Evolutionary conservation across 2,329 filamentous ascomycete genomes (phyloP).

Genomic region (Exophiala calicioides): DNA sequence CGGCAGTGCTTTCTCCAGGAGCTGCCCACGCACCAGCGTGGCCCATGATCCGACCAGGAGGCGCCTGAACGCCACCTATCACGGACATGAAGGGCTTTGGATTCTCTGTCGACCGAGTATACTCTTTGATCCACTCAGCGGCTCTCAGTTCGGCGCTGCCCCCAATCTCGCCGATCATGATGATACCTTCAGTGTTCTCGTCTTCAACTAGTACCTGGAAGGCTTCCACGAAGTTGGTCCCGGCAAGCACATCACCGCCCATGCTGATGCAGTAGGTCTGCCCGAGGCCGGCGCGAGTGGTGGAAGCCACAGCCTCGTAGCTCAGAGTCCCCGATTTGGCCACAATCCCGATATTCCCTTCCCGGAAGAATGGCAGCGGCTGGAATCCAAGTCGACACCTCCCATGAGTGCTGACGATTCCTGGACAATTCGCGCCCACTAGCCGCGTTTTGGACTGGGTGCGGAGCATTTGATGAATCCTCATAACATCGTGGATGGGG

Average conservation of each 20-base stretch:
- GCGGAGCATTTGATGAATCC: constrained; percentile 69
- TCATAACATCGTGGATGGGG: constrained; percentile 73
- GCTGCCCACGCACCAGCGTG: constrained; percentile 74
- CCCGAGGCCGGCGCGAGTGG: constrained; percentile 71
- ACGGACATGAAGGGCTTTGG: constrained; percentile 76
- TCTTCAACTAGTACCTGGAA: constrained; percentile 67
- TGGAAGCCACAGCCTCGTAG: constrained; percentile 75
- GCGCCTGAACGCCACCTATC: constrained; percentile 67
- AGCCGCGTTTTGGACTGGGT: constrained; percentile 72
- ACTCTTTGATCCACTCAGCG: constrained; percentile 71
- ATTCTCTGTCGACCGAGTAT: constrained; percentile 56
- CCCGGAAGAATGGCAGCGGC: constrained; percentile 69
- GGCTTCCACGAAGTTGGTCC: constrained; percentile 73
- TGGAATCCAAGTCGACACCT: constrained; percentile 75
- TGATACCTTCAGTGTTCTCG: constrained; percentile 68
- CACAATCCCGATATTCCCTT: constrained; percentile 71
- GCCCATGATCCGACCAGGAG: constrained; percentile 69
- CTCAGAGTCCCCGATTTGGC: constrained; percentile 80
- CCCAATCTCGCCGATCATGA: constrained; percentile 72
- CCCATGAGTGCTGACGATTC: constrained; percentile 73
- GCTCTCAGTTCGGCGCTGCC: constrained; percentile 70
- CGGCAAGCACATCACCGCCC: constrained; percentile 73
- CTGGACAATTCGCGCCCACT: constrained; percentile 78
- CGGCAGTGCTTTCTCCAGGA: constrained; percentile 64
- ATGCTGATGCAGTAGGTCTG: constrained; percentile 77